Conservation (phyloP, 345 rosid species). For the Pseudoturritis turrita region DNA sequence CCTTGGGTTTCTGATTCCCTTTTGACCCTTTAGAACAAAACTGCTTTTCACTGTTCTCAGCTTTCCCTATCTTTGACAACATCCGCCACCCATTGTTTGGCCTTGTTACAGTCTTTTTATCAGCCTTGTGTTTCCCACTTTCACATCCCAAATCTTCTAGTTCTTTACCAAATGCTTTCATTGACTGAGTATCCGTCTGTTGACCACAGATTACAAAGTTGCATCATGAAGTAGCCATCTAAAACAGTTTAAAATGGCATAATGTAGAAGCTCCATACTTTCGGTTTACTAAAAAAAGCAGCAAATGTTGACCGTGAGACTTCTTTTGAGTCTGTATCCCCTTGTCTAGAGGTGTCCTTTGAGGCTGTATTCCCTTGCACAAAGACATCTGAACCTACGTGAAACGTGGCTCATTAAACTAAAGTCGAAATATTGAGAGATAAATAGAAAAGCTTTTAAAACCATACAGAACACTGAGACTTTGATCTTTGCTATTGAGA, state of each 20-base stretch:
- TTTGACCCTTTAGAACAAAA: conserved; percentile 18
- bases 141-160: conserved; percentile 32
- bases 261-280: conserved; percentile 41
- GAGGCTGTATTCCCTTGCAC: conserved; percentile 27
- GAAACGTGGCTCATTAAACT: not conserved
- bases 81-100: conserved; percentile 17
- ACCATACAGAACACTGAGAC: not conserved
- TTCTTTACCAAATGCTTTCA: conserved; percentile 37
- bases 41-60: conserved; percentile 23
- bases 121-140: conserved; percentile 25
- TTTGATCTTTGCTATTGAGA: not conserved
- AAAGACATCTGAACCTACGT: conserved; percentile 39
- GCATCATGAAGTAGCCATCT: not conserved
- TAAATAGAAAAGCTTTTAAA: not conserved
- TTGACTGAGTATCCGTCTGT: conserved; percentile 44
- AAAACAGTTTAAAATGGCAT: conserved; percentile 1
- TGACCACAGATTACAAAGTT: conserved; percentile 20
- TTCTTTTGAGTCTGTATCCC: conserved; percentile 30
- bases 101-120: conserved; percentile 27
- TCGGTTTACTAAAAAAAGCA: conserved; percentile 36
- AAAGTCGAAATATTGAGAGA: not conserved
- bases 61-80: conserved; percentile 34
- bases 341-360: conserved; percentile 26
- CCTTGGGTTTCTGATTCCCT: conserved; percentile 15
- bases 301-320: conserved; percentile 42